A percentile compares a stretch with the other conserved stretches of the same genome.
These are phyloP conservation scores for Metschnikowia picachoensis DNA, from an alignment of 805 yeast genomes.

Conservation along the genomic window DNA sequence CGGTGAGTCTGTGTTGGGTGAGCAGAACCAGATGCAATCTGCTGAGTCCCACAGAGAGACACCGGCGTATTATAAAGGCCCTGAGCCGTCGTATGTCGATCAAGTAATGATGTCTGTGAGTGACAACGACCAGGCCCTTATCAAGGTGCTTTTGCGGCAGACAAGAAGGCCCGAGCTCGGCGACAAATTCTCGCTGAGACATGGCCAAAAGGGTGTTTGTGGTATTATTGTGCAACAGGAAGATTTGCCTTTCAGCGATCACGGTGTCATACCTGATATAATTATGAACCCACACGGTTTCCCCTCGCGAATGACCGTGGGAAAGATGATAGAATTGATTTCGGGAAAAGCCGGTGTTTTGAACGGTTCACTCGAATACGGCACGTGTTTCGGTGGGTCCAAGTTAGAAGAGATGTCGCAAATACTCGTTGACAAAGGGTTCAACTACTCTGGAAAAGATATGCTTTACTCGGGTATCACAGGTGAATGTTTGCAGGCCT, in stretches of 20 bases:
- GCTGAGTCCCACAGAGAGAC: slow-evolving; percentile 77
- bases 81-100: slow-evolving; percentile 92
- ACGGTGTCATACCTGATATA: slow-evolving; percentile 90
- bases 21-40: slow-evolving; percentile 28
- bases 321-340: slow-evolving; percentile 94
- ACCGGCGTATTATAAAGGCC: slow-evolving; percentile 88
- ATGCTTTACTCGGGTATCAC: slow-evolving; percentile 97
- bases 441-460: slow-evolving; percentile 93
- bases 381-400: slow-evolving; percentile 99
- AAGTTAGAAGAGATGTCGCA: slow-evolving; percentile 92
- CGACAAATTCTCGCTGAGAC: slow-evolving; percentile 91
- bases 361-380: slow-evolving; percentile 87
- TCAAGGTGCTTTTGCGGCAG: slow-evolving; percentile 88
- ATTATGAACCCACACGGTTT: slow-evolving; percentile 99
- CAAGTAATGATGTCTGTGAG: slow-evolving; percentile 97
- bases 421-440: slow-evolving; percentile 86
- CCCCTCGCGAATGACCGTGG: slow-evolving; percentile 99
- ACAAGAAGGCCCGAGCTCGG: slow-evolving; percentile 97
- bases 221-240: slow-evolving; percentile 97
- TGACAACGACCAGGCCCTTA: slow-evolving; percentile 90
- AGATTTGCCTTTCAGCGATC: slow-evolving; percentile 92
- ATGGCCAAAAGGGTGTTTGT: slow-evolving; percentile 98
- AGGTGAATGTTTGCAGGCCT: slow-evolving; percentile 95
- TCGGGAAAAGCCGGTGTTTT: slow-evolving; percentile 98
- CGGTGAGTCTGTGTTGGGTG: slow-evolving; percentile 56